These are phyloP conservation scores for Tulasnella calospora DNA, from an alignment of 768 basidiomycete species.

Conservation along the genomic window DNA sequence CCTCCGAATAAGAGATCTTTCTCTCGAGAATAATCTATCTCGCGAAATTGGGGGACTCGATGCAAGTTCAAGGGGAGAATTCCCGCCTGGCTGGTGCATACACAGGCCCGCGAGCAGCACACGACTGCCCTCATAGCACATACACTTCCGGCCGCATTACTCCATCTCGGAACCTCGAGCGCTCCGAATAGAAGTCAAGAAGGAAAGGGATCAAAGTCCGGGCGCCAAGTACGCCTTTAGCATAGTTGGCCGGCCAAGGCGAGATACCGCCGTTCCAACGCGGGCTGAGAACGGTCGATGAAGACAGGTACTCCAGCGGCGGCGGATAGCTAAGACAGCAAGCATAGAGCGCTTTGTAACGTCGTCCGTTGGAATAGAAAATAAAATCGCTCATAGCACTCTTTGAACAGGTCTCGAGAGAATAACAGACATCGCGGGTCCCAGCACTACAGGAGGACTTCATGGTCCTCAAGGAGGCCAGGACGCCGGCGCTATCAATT, in stretches of 20 bases:
- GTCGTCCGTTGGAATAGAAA: background rate
- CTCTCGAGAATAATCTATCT: background rate
- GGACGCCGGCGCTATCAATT: background rate
- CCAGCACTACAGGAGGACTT: background rate
- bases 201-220: background rate
- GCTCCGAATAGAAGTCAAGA: background rate
- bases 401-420: background rate
- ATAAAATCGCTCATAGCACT: background rate
- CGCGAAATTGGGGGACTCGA: background rate
- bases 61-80: background rate
- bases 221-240: background rate
- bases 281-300: background rate
- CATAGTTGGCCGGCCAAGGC: background rate
- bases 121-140: background rate
- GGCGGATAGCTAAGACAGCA: background rate
- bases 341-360: background rate
- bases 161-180: background rate
- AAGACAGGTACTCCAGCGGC: background rate
- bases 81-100: background rate
- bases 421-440: background rate
- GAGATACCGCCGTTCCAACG: background rate
- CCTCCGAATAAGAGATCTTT: background rate
- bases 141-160: background rate
- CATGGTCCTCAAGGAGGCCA: background rate
- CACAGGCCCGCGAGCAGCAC: background rate